Evolutionary conservation across 1,284 basidiomycete genomes (phyloP), one percentile per base, ranked within the genome.

Genomic region (Amylostereum areolatum): DNA sequence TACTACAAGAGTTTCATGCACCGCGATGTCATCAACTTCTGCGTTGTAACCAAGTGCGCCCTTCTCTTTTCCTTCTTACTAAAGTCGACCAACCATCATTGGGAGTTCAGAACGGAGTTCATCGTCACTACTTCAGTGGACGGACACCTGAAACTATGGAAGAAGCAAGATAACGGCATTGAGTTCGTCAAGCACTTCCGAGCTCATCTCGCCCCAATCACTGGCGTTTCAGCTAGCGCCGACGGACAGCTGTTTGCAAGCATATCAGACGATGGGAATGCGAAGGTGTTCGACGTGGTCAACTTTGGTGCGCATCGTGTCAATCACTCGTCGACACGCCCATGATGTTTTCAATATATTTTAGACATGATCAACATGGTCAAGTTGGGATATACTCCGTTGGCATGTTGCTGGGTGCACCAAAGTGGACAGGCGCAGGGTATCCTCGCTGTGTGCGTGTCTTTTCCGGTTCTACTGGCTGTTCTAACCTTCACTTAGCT

Each of bases 1-100:
- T 99, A 99, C 70, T 88, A 85, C 72, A 94, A 96, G 73, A 95
- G 91, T 53, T 97, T 99, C 70, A 99, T 99, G 97, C 97, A 99
- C 68, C 76, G 95, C 46, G 96, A 99, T 59, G 80, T 85, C 18
- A 77, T 99, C 57, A 96, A 92, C 64, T 95, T 89, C 61, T 85
- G 85, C 45, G 81, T 87, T 24, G 82, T 92, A 59, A 95, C 93
- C 12, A 87, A 80, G 90, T 93, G 50, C 52, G 80, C 65, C 3
- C 3, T 6, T 40, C 30, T 44, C 28, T 39, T 53, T 43, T 50
- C 55, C 40, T 47, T 51, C 31, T 52, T 51, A 32, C 24, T 11
- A 18, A 8, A 24, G 28, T 27, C n/a, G 40, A 33, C 27, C n/a
- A 32, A 18, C 34, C 45, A 43, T 31, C 45, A 39, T 1, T 10